Evolutionary conservation across 176 grass and related monocot species (phyloP), one percentile per base, ranked within the genome.

Genomic region (Tillandsia leiboldiana): DNA sequence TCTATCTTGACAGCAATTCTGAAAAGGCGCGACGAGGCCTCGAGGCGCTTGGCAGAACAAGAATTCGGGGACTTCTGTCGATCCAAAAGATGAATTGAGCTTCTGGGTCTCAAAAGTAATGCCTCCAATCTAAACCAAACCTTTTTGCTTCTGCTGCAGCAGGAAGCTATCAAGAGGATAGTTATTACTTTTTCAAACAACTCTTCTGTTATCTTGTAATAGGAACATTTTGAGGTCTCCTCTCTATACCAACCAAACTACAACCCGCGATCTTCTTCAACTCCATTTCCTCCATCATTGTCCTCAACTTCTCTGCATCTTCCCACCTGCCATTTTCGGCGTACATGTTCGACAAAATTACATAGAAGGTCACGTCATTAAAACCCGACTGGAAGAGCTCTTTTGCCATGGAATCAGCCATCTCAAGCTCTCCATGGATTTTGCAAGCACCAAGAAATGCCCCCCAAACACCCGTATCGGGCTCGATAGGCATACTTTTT

Each of bases 401-500:
- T 12, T 72, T 67, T 9, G 75, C 65, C 9, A 83, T 74, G 6
- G 57, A 83, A 48, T 90, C 87, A 42, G 87, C 87, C 33, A 90
- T 59, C 52, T 83, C 83, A 49, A 90, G 77, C 20, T 78, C 66
- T 5, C 87, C 80, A 1, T 90, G 87, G 75, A 83, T 78, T 67
- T 66, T 83, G 53, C 87, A 90, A 51, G 83, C 62, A 9, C 80
- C 80, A 18, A 90, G 83, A 18, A 90, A 73, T 26, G 91, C 88
- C 8, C 83, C 88, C 86, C 88, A 96, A 11, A 96, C 80, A 3
- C 83, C 80, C 53, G 70, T 79, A 56, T 91, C 92, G 1, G 83
- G 83, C 11, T 52, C 70, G 56, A 89, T 33, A 6, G 72, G 69
- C 88, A 91, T 91, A 20, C 77, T 76, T 56, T 66, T 87, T 10